Evolutionary conservation across 352 stramenopile genomes (phyloP), one percentile per base, ranked within the genome.

Genomic region (Pythium phragmitis): DNA sequence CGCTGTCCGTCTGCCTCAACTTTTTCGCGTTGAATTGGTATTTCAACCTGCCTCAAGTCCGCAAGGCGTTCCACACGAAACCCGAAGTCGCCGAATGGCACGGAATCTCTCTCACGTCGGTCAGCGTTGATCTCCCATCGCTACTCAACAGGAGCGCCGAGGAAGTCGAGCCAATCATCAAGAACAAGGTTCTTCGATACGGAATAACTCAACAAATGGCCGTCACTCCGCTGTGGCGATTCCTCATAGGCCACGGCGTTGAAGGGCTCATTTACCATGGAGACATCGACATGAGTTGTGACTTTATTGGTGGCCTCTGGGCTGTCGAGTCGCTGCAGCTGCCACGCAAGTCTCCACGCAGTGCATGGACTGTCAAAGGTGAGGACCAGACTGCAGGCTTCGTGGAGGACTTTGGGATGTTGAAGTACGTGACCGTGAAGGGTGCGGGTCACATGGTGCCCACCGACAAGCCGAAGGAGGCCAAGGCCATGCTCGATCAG

Each of bases 401-500:
- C 57, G 58, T 87, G 4, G 73, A 83, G 6, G 73, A 79, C 33
- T 92, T 88, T 57, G 60, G 82, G 14, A 62, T 61, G 26, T 28
- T 92, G 4, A 68, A 63, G 6, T 95, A 88, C 69, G 47, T 91
- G 21, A 96, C 85, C 12, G 84, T 94, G 65, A 73, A 79, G 17
- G 85, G 80, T 34, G 73, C 79, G 1, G 87, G 87, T 41, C 83
- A 90, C 67, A 80, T 92, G 72, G 83, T 90, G 17, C 84, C 82
- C 3, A 75, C 68, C 33, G 78, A 82, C 63, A 89, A 89, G 66
- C 63, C 63, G 1, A 36, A 12, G 2, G 58, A 75, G 49, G 68
- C 63, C 19, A 59, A 62, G 55, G 52, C 53, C 55, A 45, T 74
- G 57, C 54, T 74, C 9, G 54, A 71, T 26, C 57, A 39, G 33